Base-by-base conservation (phyloP, 129 eudicot species). In the Daucus carota region DNA sequence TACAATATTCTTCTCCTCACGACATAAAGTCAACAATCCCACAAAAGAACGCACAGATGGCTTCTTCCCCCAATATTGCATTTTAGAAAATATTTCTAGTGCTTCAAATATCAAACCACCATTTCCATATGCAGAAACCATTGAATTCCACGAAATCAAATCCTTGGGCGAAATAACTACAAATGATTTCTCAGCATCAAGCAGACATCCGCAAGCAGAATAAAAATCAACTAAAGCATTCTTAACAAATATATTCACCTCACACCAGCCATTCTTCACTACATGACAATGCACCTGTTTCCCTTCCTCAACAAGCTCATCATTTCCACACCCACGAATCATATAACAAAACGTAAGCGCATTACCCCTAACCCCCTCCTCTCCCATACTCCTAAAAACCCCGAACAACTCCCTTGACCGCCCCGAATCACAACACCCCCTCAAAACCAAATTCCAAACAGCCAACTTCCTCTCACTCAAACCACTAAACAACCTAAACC, bases 221-320 rank as follows among this genome's bases (percentile, higher is more conserved):
- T 90, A 92, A 76, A 90, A 86, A 70, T 90, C 97, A 71, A 92
- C 92, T 77, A 90, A 86, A 67, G 89, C 90, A 85, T 90, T 92
- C 4, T 84, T 88, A 67, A 92, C 88, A 80, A 92, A 90, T 29
- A 86, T 32, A 78, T 92, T 84, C 5, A 85, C 86, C 68, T 76
- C 83, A 2, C 66, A 75, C 86, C 88, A 85, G 60, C 93, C 92
- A n/a, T 84, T 71, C 88, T 90, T 92, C 40, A 88, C 76, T n/a
- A 83, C 87, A 77, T 79, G 73, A 54, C 85, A 81, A 82, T 92
- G 97, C 72, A 92, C 68, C 81, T 86, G 84, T 78, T 70, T 79
- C 70, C 93, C 96, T 79, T 78, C 84, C 40, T 77, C 59, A 20
- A 83, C 76, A 79, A 81, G 69, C 41, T 84, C 84, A 40, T 84